Percentiles rank a stretch among this genome's conserved stretches.
These are phyloP conservation scores for Cotoneaster glaucophyllus DNA, from an alignment of 306 rosid genomes.

Conservation along the genomic window DNA sequence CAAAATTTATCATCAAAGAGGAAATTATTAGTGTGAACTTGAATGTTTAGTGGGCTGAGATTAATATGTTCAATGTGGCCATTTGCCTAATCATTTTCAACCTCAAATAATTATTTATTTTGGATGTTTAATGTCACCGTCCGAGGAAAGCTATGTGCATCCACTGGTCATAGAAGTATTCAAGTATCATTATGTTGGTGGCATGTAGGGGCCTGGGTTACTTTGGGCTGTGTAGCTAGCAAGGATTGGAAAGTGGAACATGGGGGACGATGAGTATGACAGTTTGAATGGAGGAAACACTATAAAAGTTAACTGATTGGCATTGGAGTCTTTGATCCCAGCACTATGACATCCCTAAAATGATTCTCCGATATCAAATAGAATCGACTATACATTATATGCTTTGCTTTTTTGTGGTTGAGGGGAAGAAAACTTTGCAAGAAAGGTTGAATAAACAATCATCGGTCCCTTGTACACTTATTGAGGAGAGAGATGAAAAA, in stretches of 20 bases:
- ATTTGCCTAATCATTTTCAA: neutral
- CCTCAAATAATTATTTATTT: neutral
- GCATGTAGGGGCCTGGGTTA: constrained; percentile 20
- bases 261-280: neutral
- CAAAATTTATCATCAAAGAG: no score
- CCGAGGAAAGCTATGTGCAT: neutral
- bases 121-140: neutral
- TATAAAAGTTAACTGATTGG: constrained; percentile 1
- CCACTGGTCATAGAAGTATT: neutral
- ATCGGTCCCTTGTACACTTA: neutral
- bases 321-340: constrained; percentile 21
- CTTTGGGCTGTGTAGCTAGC: neutral
- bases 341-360: constrained; percentile 6
- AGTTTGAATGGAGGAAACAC: constrained; percentile 24
- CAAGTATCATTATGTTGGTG: neutral
- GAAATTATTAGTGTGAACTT: neutral
- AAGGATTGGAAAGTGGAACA: constrained; percentile 17
- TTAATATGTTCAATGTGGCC: neutral
- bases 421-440: neutral
- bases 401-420: neutral
- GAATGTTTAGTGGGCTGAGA: neutral
- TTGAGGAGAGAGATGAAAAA: neutral
- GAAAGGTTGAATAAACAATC: neutral
- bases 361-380: neutral
- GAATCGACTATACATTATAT: neutral